Base-by-base conservation (phyloP, 768 basidiomycete genomes). In the Xanthoconium stramineum region DNA sequence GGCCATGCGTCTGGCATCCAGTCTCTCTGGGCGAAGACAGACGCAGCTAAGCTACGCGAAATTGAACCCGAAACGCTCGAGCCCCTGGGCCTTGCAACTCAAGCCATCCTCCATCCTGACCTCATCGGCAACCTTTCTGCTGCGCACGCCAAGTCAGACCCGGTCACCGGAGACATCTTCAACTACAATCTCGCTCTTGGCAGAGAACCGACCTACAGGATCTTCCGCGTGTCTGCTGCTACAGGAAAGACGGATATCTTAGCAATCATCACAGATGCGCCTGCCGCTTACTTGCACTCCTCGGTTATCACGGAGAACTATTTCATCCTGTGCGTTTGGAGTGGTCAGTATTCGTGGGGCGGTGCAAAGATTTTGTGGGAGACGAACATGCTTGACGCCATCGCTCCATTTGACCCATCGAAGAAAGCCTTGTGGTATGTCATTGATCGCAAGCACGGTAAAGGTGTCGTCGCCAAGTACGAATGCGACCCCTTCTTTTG, bases 281-380 rank as follows among this genome's bases (percentile, higher is more conserved):
- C 74, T 0, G 65, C 61, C n/a, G 69, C 74, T 19, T 77, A 77
- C 51, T 36, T 77, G 35, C 76, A 77, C 55, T 72, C 74, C 17
- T 69, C 75, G 14, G 51, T 69, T 7, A 61, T 77, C 58, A 77
- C 76, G 19, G 64, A 70, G 50, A 71, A 70, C 24, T 75, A 72
- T 57, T 66, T 73, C 45, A 63, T 75, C 36, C 51, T 76, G 12
- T 75, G 72, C 49, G 50, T 74, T 13, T 77, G 73, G 74, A 61
- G 65, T 19, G 57, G 65, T 17, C 64, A 71, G 12, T 70, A 62
- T 47, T 46, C 63, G 13, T 70, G 69, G 69, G 60, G 63, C 20
- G 69, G 69, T 14, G 51, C 57, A 7, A 70, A 64, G 49, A 58
- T 76, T 0, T 29, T 72, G 29, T 68, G 66, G 61, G 64, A 74